phyloP scores from a whole-genome alignment of 495 filamentous ascomycete genomes.

The Aspergillus kassunensis region DNA sequence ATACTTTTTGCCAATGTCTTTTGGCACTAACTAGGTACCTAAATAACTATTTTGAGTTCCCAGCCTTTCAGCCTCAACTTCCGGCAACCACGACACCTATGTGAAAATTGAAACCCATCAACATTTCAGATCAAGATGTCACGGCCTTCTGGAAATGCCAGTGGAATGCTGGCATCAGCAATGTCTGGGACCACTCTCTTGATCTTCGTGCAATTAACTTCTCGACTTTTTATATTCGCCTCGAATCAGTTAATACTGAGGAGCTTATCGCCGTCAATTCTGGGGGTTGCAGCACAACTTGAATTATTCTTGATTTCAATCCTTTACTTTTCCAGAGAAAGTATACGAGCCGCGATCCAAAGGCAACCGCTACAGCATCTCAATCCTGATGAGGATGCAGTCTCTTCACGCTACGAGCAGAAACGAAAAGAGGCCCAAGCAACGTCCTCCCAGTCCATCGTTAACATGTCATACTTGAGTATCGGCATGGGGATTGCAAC shows the following conservation, averaged over 20 bases:
- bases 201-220: constrained; percentile 79
- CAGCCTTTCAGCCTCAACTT: no score
- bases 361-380: constrained; percentile 53
- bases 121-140: constrained; percentile 9
- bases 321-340: constrained; percentile 88
- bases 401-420: constrained; percentile 12
- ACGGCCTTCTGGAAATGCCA: constrained; percentile 17
- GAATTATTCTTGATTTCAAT: constrained; percentile 86
- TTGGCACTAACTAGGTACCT: no score
- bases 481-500: constrained; percentile 65
- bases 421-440: constrained; percentile 13
- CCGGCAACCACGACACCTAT: neutral
- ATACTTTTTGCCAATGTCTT: no score
- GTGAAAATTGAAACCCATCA: no score
- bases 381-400: neutral
- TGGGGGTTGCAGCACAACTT: constrained; percentile 82
- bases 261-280: constrained; percentile 73
- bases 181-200: constrained; percentile 74
- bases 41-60: no score
- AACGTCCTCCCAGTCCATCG: constrained; percentile 58
- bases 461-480: constrained; percentile 84
- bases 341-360: constrained; percentile 79
- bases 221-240: constrained; percentile 80
- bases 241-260: constrained; percentile 88
- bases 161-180: constrained; percentile 39